These are phyloP conservation scores for Fusarium sp. DNA, from an alignment of 2,329 filamentous ascomycete genomes.

Conservation along the genomic window DNA sequence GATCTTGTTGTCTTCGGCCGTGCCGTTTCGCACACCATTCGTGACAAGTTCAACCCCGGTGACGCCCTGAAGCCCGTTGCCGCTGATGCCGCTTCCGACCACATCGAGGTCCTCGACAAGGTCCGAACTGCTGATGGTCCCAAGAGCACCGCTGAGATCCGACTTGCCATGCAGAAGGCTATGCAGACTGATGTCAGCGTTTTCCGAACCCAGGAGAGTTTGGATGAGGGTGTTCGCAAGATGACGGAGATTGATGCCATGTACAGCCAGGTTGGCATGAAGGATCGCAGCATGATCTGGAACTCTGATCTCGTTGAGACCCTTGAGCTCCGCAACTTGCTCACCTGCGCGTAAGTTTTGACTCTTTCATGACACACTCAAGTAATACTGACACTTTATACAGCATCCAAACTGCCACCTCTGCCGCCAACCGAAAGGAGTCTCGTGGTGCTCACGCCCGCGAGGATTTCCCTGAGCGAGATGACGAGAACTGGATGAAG, in stretches of 20 bases:
- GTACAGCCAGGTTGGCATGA: slow-evolving; percentile 88
- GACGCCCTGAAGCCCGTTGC: slow-evolving; percentile 80
- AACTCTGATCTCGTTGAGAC: slow-evolving; percentile 98
- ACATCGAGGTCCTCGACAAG: slow-evolving; percentile 86
- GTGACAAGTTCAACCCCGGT: slow-evolving; percentile 90
- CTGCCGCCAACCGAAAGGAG: slow-evolving; percentile 94
- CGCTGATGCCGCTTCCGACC: slow-evolving; percentile 88
- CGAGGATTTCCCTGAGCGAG: slow-evolving; percentile 95
- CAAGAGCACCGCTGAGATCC: slow-evolving; percentile 88
- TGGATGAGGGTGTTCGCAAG: slow-evolving; percentile 92
- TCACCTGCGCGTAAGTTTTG: slow-evolving; percentile 89
- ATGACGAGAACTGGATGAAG: slow-evolving; percentile 99
- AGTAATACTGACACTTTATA: slow-evolving; percentile 21
- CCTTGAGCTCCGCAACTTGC: slow-evolving; percentile 90
- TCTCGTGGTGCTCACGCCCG: slow-evolving; percentile 96
- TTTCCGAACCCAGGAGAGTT: slow-evolving; percentile 92
- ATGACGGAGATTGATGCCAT: slow-evolving; percentile 85
- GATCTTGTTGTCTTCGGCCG: slow-evolving; percentile 98
- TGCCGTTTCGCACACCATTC: slow-evolving; percentile 96
- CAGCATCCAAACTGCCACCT: slow-evolving; percentile 88
- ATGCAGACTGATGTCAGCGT: slow-evolving; percentile 98
- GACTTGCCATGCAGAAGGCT: slow-evolving; percentile 93
- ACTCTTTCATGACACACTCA: background rate
- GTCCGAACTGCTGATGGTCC: slow-evolving; percentile 85
- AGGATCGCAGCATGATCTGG: slow-evolving; percentile 99